Base-by-base conservation (phyloP, 2,329 filamentous ascomycete species). In the Colletotrichum sidae region DNA sequence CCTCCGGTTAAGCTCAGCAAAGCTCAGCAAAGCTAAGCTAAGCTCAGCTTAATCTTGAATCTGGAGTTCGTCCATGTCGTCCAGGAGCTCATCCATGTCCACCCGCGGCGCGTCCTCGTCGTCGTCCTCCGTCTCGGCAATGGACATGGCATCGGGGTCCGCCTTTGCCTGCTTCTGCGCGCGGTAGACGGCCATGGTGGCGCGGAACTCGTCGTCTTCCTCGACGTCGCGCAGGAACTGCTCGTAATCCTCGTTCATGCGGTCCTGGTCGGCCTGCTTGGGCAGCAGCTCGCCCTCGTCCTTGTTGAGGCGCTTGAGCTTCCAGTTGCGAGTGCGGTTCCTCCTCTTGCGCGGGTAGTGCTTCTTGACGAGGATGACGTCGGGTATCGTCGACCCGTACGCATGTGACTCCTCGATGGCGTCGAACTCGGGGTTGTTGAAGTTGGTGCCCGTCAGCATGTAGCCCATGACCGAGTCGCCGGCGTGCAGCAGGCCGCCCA, bases 321-420 rank as follows among this genome's bases (percentile, higher is more conserved):
- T 92, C 96, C 96, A 99, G 84, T 92, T 92, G 71, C 96, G 90
- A 78, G 85, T 86, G 83, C 89, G 90, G 76, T 88, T 86, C 87
- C 95, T 97, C 83, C 92, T 90, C 80, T 92, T 91, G 72, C 92
- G 89, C 66, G 91, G 89, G 80, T 96, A 99, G 85, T 93, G 90
- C 80, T 99, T 99, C 93, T 97, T 98, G 77, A 99, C 93, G 4
- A 99, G 86, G 7, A 99, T 81, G 0, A 98, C 96, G 73, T 99
- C 96, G 0, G 96, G 96, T 60, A 99, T 92, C 4, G 86, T 89
- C 3, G 89, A 90, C 3, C 88, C 83, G 79, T 96, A 95, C 55
- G 90, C 88, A 76, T 88, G 88, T 57, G 90, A 93, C 55, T 86
- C 80, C 78, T 97, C 94, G 39, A 97, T 86, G 58, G 90, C 92